Evolutionary conservation across 164 flowering plant genomes (phyloP).

Genomic region (Annona cherimola): DNA sequence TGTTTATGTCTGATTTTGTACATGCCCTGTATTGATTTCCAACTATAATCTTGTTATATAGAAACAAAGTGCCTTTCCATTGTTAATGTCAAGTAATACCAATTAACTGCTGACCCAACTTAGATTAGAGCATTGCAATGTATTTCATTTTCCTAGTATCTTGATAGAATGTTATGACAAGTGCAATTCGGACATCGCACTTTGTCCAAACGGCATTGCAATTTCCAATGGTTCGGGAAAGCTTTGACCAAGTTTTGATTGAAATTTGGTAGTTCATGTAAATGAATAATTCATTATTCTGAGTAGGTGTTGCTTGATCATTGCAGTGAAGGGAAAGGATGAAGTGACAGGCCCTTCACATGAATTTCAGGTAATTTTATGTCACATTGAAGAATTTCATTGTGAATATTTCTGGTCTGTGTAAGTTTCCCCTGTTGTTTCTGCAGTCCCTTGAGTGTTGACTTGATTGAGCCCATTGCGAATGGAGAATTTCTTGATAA

Average conservation of each 20-base stretch:
- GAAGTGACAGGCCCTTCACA: slow-evolving; percentile 14
- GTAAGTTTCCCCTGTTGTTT: background rate
- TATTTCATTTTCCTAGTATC: background rate
- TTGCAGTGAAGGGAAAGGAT: slow-evolving; percentile 31
- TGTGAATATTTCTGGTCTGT: background rate
- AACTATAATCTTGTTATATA: background rate
- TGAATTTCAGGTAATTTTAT: slow-evolving; percentile 38
- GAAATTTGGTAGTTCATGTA: background rate
- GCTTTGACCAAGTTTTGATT: background rate
- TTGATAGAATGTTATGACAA: background rate
- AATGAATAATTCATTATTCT: background rate
- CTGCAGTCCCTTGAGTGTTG: background rate
- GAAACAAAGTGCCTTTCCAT: background rate
- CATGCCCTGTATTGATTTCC: background rate
- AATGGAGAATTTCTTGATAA: background rate
- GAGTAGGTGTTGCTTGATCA: slow-evolving; percentile 11
- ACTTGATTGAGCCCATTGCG: background rate
- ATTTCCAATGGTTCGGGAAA: background rate
- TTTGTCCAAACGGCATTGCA: background rate
- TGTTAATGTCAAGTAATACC: background rate
- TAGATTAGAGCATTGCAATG: background rate
- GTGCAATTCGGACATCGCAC: background rate
- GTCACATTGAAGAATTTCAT: background rate
- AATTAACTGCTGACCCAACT: background rate
- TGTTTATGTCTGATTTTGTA: background rate